Evolutionary conservation across 139 green algal species (phyloP), one percentile per base, ranked within the genome.

Genomic region (Nannochloris sp.): DNA sequence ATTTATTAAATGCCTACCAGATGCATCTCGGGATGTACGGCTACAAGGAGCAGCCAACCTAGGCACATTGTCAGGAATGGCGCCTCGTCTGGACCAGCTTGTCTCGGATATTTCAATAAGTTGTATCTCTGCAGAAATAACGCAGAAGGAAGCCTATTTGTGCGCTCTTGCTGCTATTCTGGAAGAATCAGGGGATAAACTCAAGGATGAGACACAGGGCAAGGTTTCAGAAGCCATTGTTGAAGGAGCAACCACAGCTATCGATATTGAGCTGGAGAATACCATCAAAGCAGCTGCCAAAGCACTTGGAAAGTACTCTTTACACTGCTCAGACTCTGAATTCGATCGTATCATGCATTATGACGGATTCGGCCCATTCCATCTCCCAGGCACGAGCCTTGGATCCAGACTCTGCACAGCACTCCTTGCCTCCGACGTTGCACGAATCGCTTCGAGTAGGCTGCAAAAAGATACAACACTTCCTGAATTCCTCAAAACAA

Each of bases 1-100:
- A 11, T 98, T 98, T 81, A 65, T 96, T 44, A 97, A 96, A 78
- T 96, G 88, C 76, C 81, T 98, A 23, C 67, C 78, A 19, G 93
- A 98, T 81, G 70, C 68, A 37, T 75, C 76, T 44, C 19, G 27
- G 12, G 44, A 46, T 34, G 65, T 73, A 25, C 62, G 80, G 1
- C 40, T 71, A 48, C 70, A 67, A 8, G 90, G 88, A 3, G 90
- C 86, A 12, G 46, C 63, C 43, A 94, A 95, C 73, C 70, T 96
- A 46, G 90, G 90, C 2, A 62, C 82, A 44, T 83, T 96, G 12
- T 76, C 81, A 3, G 62, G 61, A 16, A 74, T 96, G 70, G 80
- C 48, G 53, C 68, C 75, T n/a, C 79, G 89, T 11, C 68, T 88
- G 37, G 90, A 96, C 64, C 70, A 78, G 67, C 83, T 96, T 51